Conservation (phyloP, 495 filamentous ascomycete genomes). For the Neurospora sp. region DNA sequence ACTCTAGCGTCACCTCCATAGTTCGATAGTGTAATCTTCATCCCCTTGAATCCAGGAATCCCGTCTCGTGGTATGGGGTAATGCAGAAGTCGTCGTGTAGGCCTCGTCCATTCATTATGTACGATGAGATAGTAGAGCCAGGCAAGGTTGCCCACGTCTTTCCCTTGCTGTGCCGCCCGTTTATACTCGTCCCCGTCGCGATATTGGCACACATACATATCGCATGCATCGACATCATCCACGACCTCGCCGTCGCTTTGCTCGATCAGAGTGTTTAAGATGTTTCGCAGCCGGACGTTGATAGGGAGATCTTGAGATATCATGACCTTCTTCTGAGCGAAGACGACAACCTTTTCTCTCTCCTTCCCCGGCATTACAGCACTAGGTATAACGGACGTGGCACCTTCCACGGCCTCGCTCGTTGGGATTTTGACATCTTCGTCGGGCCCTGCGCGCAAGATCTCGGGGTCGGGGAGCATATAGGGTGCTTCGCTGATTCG, state of each 20-base stretch:
- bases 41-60: constrained; percentile 67
- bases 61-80: constrained; percentile 71
- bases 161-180: constrained; percentile 59
- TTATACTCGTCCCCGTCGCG: constrained; percentile 74
- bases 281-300: constrained; percentile 50
- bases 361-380: constrained; percentile 20
- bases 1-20: constrained; percentile 89
- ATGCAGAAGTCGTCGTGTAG: constrained; percentile 70
- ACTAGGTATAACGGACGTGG: constrained; percentile 55
- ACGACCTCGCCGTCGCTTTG: constrained; percentile 61
- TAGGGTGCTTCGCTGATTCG: constrained; percentile 85
- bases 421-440: constrained; percentile 44
- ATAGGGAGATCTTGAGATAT: constrained; percentile 63
- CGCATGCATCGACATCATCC: constrained; percentile 54
- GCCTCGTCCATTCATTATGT: constrained; percentile 77
- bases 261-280: constrained; percentile 59
- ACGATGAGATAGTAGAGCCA: constrained; percentile 93
- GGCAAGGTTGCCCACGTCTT: constrained; percentile 80
- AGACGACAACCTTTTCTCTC: constrained; percentile 45
- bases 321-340: constrained; percentile 54
- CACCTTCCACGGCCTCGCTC: constrained; percentile 60
- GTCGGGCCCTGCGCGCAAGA: constrained; percentile 46
- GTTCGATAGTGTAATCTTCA: constrained; percentile 82
- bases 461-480: constrained; percentile 75
- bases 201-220: constrained; percentile 79